Conservation (phyloP, 352 stramenopile genomes). For the Phytophthora citricola region DNA sequence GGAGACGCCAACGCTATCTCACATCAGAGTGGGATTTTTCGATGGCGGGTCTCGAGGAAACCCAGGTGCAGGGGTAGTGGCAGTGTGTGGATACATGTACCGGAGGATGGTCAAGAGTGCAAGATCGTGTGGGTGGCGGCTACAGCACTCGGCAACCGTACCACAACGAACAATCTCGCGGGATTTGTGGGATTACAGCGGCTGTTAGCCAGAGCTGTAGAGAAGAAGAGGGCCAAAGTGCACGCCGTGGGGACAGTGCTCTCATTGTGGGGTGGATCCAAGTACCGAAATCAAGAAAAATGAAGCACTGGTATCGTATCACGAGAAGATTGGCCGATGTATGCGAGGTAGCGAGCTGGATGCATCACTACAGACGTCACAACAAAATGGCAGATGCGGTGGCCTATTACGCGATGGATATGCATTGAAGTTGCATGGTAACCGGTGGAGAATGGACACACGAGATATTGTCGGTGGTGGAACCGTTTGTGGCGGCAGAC, state of each 20-base stretch:
- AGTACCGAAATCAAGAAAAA: background rate
- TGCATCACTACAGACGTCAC: background rate
- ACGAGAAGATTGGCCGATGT: background rate
- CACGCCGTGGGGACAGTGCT: background rate
- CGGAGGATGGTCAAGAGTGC: background rate
- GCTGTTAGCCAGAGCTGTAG: background rate
- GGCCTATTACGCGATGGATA: slow-evolving; percentile 4
- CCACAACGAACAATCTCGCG: background rate
- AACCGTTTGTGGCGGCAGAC: too few relatives aligned
- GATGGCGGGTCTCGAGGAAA: background rate
- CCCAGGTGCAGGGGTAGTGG: background rate
- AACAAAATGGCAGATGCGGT: slow-evolving; percentile 7
- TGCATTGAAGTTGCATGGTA: background rate
- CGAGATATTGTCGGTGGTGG: background rate
- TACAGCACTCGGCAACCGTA: background rate
- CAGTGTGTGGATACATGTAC: background rate
- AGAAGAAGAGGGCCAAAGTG: background rate
- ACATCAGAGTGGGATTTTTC: background rate
- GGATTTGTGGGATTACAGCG: background rate
- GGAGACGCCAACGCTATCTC: background rate
- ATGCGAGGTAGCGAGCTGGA: background rate
- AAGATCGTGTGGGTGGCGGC: background rate
- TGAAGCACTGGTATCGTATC: slow-evolving; percentile 1
- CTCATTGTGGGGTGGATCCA: background rate
- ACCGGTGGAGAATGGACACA: background rate